These are phyloP conservation scores for Penicillium chermesinum DNA, from an alignment of 495 filamentous ascomycete genomes.

Conservation along the genomic window DNA sequence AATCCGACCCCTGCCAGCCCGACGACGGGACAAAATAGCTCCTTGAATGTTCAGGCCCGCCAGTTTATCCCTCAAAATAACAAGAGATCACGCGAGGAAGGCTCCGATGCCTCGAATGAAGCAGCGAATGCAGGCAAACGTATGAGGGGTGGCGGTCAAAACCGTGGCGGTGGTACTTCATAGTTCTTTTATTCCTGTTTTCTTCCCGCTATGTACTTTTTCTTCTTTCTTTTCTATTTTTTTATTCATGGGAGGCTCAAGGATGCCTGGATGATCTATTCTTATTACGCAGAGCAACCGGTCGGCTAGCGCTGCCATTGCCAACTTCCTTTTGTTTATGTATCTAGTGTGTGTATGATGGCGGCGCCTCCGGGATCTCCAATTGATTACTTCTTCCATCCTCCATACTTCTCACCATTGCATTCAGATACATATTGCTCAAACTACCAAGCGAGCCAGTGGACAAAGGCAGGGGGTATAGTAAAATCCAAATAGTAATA, in stretches of 20 bases:
- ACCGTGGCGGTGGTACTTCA: constrained; percentile 24
- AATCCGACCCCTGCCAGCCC: constrained; percentile 18
- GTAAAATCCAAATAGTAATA: not conserved
- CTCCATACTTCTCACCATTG: constrained; percentile 7
- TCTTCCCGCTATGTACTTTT: constrained; percentile 6
- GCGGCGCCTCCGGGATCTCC: constrained; percentile 1
- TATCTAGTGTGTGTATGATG: constrained; percentile 17
- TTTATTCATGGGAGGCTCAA: not conserved
- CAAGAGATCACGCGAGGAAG: constrained; percentile 62
- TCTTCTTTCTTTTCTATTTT: constrained; percentile 13
- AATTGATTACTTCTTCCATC: not conserved
- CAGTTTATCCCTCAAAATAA: constrained; percentile 61
- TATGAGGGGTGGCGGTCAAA: constrained; percentile 39
- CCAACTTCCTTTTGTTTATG: constrained; percentile 12
- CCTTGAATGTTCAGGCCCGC: constrained; percentile 48
- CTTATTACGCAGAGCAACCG: not conserved
- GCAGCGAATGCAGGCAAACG: constrained; percentile 45
- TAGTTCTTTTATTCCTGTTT: constrained; percentile 13
- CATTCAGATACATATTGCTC: not conserved
- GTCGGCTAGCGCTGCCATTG: not conserved
- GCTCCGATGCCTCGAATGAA: constrained; percentile 40
- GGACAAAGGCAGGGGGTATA: not conserved
- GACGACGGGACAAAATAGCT: constrained; percentile 22
- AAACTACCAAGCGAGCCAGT: too few species aligned
- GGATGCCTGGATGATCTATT: not conserved